Percentiles rank a stretch among this genome's conserved stretches.
These are phyloP conservation scores for Jackrogersella multiformis DNA, from an alignment of 495 filamentous ascomycete genomes.

Conservation along the genomic window DNA sequence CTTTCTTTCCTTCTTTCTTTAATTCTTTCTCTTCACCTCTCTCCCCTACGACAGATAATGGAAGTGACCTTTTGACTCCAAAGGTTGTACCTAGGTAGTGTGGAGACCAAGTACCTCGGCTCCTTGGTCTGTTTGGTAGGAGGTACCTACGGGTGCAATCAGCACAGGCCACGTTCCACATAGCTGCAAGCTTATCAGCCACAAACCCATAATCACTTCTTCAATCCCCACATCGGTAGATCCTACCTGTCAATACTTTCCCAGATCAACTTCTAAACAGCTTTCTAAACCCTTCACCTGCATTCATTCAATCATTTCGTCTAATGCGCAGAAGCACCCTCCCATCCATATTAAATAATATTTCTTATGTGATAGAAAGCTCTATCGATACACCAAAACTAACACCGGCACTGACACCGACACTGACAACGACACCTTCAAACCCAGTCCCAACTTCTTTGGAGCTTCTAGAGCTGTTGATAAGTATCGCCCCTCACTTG, in stretches of 20 bases:
- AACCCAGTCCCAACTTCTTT: not conserved
- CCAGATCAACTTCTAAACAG: conserved; percentile 11
- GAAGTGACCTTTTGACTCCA: no score
- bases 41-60: no score
- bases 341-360: not conserved
- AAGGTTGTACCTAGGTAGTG: no score
- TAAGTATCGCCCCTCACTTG: conserved; percentile 12
- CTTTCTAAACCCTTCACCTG: not conserved
- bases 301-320: not conserved
- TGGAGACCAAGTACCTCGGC: no score
- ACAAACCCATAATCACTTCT: conserved; percentile 14
- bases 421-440: not conserved
- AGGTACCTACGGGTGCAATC: conserved; percentile 11
- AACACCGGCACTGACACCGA: no score
- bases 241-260: conserved; percentile 27
- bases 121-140: no score
- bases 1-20: no score
- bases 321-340: not conserved
- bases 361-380: not conserved
- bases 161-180: conserved; percentile 29
- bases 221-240: conserved; percentile 35
- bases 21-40: no score
- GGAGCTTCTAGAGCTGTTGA: not conserved
- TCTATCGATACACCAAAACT: not conserved
- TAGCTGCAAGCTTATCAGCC: conserved; percentile 31